Evolutionary conservation across 2,329 filamentous ascomycete genomes (phyloP), one percentile per base, ranked within the genome.

Genomic region (Hypomyces perniciosus): DNA sequence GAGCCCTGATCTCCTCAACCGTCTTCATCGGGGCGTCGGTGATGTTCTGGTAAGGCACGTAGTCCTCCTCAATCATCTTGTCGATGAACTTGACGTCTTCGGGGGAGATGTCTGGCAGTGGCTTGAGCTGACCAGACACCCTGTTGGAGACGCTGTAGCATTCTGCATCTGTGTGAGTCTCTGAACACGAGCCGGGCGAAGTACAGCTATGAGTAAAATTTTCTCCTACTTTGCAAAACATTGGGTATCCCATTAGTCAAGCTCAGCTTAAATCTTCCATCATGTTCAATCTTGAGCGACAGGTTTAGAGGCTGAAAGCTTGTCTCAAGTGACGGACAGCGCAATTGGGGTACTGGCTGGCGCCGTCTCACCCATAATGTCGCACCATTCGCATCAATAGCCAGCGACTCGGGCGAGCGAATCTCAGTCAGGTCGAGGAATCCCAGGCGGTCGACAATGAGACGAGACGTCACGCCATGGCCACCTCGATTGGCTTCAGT

Each of bases 381-480:
- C 13, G 33, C 51, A 8, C 39, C 51, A 44, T 53, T 53, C 1
- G 51, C 51, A 44, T 53, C 48, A 5, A 53, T 31, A 20, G 34
- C 28, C 31, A 53, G 8, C 5, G 34, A 30, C 7, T 49, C n/a
- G 6, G 39, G 12, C 8, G 48, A 47, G 27, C 26, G 43, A 40
- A 51, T 13, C 39, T 53, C 51, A 3, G 51, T 53, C 9, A 53
- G 9, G 13, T 53, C 51, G 10, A 53, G 48, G 27, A 53, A 53
- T 3, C 51, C 51, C 9, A 35, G 38, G 26, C 8, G 30, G 8
- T 51, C 51, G 4, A 51, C 26, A 39, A 51, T 47, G 9, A 51
- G 38, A 2, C 51, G 48, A 37, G 51, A 53, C 9, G 51, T 29
- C 6, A 48, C 26, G 4, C 48, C 48, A 4, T 51, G 48, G 9